Base-by-base conservation (phyloP, 2,329 filamentous ascomycete species). In the Trichoderma arundinaceum region DNA sequence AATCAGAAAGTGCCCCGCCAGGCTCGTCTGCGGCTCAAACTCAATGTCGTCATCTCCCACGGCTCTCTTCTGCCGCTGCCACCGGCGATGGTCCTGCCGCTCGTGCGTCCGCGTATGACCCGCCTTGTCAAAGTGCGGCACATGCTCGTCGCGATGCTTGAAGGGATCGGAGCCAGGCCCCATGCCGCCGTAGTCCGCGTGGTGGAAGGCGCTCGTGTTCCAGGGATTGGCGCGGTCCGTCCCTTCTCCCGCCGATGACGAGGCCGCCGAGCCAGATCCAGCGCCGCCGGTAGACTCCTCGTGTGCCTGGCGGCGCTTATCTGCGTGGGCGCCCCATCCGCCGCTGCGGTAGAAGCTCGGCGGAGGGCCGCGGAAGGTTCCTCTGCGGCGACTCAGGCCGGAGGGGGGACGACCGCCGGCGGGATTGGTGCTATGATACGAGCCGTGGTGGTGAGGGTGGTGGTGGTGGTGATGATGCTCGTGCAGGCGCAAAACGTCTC, bases 281-380 rank as follows among this genome's bases (percentile, higher is more conserved):
- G 57, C 69, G n/a, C 75, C 75, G 65, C 74, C 77, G 72, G 71
- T 80, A 67, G 74, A 74, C 53, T 77, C 72, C 60, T 84, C 81
- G 67, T 87, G 84, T 51, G 84, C 83, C 41, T 82, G 82, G 62
- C 78, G 77, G 43, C 88, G 77, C 78, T 90, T 90, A 41, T 84
- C 84, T 2, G 79, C 75, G 66, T 91, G 86, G 2, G 80, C 76
- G 54, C 91, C 92, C 85, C 92, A 96, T 3, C 91, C 92, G 4
- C 92, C 93, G 68, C 85, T 88, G 17, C 89, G 85, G 77, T 92
- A 97, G 80, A 97, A 98, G 69, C 88, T 92, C 0, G 94, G 94
- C 58, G 95, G 94, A 3, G 95, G 94, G 0, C 94, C 94, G 19
- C 86, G 86, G 77, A 96, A 97, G 4, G 89, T 84, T 2, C 88